Evolutionary conservation across 2,329 filamentous ascomycete genomes (phyloP), one percentile per base, ranked within the genome.

Genomic region (Didymella lethalis): DNA sequence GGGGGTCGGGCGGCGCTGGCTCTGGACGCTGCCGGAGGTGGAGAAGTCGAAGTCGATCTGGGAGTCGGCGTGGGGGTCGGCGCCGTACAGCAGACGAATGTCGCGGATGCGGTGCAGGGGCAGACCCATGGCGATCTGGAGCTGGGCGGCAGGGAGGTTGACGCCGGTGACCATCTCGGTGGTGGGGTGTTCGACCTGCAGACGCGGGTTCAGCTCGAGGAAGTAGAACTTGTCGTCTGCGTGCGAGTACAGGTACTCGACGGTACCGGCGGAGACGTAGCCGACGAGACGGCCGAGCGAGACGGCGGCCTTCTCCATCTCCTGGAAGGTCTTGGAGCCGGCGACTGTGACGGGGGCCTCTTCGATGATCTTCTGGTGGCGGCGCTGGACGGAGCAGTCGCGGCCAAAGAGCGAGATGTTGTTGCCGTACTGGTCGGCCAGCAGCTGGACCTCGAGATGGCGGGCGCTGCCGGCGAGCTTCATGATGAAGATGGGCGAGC

Each of bases 401-500:
- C 95, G 90, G 75, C 95, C 95, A 72, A 98, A 99, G 50, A 99
- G 88, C 8, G 95, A 99, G 77, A 99, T 97, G 83, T 98, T 98
- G 87, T 99, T 97, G 75, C 96, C 95, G 78, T 99, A 99, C 85
- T 99, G 93, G 83, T 99, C 96, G 65, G 95, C 96, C 53, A 99
- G 85, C 66, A 99, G 84, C 82, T 99, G 95, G 58, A 99, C 96
- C 81, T 99, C 95, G 81, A 99, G 84, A 85, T 99, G 95, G 69
- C 95, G 86, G 40, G 95, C 95, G 76, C 96, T 97, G 69, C 94
- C 95, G 48, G 95, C 95, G 64, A 99, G 84, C 87, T 99, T 97
- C 95, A 99, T 99, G 82, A 99, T 96, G 86, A 99, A 99, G 80
- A 99, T 99, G 68, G 96, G 95, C 29, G 95, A 99, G 47, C 96